Conservation (phyloP, 2,329 filamentous ascomycete genomes). For the Botrytis squamosa region DNA sequence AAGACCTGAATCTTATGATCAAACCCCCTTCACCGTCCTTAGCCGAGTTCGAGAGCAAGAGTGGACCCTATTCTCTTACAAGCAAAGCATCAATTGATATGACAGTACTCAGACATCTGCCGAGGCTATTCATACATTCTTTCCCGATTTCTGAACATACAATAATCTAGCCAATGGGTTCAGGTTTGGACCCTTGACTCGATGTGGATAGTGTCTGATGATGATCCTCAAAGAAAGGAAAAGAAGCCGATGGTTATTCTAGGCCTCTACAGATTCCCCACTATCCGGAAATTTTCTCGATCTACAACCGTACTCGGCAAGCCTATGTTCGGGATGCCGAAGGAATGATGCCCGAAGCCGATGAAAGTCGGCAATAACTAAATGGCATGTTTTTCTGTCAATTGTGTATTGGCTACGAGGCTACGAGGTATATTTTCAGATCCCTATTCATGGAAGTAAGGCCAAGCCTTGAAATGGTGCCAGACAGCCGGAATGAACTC, state of each 20-base stretch:
- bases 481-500: slow-evolving; percentile 8
- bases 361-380: neutral
- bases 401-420: slow-evolving; percentile 3
- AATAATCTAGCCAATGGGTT: slow-evolving; percentile 3
- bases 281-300: neutral
- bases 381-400: slow-evolving; percentile 5
- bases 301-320: slow-evolving; percentile 3
- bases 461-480: neutral
- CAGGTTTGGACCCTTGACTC: neutral
- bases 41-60: neutral
- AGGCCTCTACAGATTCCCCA: neutral
- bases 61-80: neutral
- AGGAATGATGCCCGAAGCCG: slow-evolving; percentile 10
- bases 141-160: neutral
- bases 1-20: slow-evolving; percentile 4
- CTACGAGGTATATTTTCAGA: neutral
- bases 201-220: slow-evolving; percentile 12
- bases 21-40: slow-evolving; percentile 17
- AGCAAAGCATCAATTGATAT: neutral
- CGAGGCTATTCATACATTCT: neutral
- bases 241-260: neutral
- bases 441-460: neutral
- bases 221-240: neutral
- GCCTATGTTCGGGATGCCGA: slow-evolving; percentile 18
- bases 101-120: neutral